Evolutionary conservation across 306 rosid species (phyloP), one percentile per base, ranked within the genome.

Genomic region (Canavalia gladiata): DNA sequence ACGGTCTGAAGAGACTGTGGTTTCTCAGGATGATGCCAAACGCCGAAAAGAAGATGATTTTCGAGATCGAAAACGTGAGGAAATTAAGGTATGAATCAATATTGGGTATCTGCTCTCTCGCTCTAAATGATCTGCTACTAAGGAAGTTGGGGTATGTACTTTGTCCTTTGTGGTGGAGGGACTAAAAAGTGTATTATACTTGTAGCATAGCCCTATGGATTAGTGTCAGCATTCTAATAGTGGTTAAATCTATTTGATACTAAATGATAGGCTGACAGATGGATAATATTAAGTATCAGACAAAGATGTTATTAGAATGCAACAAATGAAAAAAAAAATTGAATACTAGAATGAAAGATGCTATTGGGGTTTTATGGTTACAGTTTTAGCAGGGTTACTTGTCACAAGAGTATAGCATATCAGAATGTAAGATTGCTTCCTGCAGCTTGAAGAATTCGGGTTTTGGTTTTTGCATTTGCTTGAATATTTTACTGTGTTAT

Each of bases 11-110:
- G 99, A 95, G 80, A 54, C 87, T 78, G 84, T 91, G 72, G 83
- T 80, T 84, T 80, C 89, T 62, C 99, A 90, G 90, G 99, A 95
- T 79, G 99, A 95, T 64, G 71, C 89, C 35, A 95, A 92, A 67
- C 97, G 97, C 39, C 87, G 99, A 79, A 95, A 97, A 80, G 99
- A 95, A 50, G 99, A 95, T 56, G 99, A 93, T 86, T 89, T 95
- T 72, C 89, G 99, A 77, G 99, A 95, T 57, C 89, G 98, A 43
- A 95, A 95, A 86, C 89, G 99, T 51, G 99, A 95, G 34, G 99
- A 95, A 66, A 72, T 87, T 74, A 95, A 95, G 99, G 99, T 95
- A 90, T 78, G 75, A 49, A 56, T 74, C 11, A 11, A 46, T 65
- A 35, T 65, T 71, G 39, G 34, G 54, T 51, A 5, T 58, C 63